phyloP scores from a whole-genome alignment of 352 stramenopile genomes.

The Hyaloperonospora arabidopsidis region DNA sequence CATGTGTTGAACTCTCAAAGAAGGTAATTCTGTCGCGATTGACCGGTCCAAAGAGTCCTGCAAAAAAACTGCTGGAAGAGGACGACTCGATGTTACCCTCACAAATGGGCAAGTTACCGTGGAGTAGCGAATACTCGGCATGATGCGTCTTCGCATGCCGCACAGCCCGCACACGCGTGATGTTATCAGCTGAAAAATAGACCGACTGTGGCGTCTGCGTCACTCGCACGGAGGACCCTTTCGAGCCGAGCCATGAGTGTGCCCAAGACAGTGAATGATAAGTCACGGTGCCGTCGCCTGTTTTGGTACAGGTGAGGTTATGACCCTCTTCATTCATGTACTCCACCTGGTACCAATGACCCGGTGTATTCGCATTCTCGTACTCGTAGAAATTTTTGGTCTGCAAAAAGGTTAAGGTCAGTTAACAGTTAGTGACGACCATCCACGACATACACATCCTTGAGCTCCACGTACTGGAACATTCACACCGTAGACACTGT shows the following conservation, averaged over 20 bases:
- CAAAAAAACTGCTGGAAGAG: slow-evolving; percentile 43
- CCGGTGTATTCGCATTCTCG: slow-evolving; percentile 36
- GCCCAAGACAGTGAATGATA: slow-evolving; percentile 79
- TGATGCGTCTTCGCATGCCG: slow-evolving; percentile 42
- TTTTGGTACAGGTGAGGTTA: slow-evolving; percentile 54
- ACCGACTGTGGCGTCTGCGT: slow-evolving; percentile 66
- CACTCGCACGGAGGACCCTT: slow-evolving; percentile 42
- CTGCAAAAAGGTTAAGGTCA: slow-evolving; percentile 18
- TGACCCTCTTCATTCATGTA: slow-evolving; percentile 42
- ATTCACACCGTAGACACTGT: slow-evolving; percentile 72
- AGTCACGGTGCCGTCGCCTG: slow-evolving; percentile 60
- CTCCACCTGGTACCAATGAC: slow-evolving; percentile 59
- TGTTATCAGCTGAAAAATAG: slow-evolving; percentile 57
- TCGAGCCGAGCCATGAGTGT: slow-evolving; percentile 61
- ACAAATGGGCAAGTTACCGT: slow-evolving; percentile 35
- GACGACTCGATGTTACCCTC: slow-evolving; percentile 12
- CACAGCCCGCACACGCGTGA: slow-evolving; percentile 39
- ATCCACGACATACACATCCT: neutral
- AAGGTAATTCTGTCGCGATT: slow-evolving; percentile 62
- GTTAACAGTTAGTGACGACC: neutral
- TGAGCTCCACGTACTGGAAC: slow-evolving; percentile 34
- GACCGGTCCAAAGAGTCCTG: slow-evolving; percentile 48
- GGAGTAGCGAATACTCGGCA: slow-evolving; percentile 49
- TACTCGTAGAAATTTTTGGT: slow-evolving; percentile 72
- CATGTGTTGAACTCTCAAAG: slow-evolving; percentile 46